These are phyloP conservation scores for Bruguiera parviflora DNA, from an alignment of 345 rosid genomes.

Conservation along the genomic window DNA sequence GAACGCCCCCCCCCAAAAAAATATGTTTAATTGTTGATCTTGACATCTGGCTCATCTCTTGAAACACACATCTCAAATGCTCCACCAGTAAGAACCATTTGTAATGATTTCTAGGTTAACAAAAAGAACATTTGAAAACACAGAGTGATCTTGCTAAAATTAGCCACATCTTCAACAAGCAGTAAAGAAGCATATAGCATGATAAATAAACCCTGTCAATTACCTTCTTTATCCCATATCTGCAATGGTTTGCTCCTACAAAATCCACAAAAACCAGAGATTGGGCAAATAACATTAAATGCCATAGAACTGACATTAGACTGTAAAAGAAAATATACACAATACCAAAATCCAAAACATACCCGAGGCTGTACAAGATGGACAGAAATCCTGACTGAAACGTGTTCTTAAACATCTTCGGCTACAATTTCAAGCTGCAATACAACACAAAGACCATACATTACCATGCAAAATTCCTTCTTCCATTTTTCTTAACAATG, in stretches of 20 bases:
- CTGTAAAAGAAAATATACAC: not conserved
- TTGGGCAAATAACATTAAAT: not conserved
- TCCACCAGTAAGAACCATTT: too few relatives aligned
- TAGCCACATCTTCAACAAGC: too few relatives aligned
- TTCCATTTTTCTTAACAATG: too few relatives aligned
- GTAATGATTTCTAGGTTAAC: too few relatives aligned
- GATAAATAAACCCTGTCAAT: not conserved
- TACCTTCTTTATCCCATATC: constrained; percentile 37
- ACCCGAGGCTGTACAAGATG: constrained; percentile 33
- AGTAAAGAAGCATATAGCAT: too few relatives aligned
- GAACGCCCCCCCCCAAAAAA: too few relatives aligned
- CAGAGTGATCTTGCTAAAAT: too few relatives aligned
- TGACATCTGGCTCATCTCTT: too few relatives aligned
- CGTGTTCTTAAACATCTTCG: constrained; percentile 32
- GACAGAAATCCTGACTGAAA: constrained; percentile 35
- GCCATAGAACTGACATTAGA: not conserved
- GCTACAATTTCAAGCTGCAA: constrained; percentile 8
- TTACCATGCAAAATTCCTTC: too few relatives aligned
- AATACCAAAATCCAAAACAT: not conserved
- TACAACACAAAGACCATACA: not conserved
- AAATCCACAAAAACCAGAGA: not conserved
- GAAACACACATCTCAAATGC: too few relatives aligned
- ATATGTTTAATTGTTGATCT: too few relatives aligned
- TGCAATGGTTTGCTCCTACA: constrained; percentile 37
- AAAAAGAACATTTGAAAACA: too few relatives aligned